These are phyloP conservation scores for Thozetella sp. DNA, from an alignment of 495 filamentous ascomycete species.

Conservation along the genomic window DNA sequence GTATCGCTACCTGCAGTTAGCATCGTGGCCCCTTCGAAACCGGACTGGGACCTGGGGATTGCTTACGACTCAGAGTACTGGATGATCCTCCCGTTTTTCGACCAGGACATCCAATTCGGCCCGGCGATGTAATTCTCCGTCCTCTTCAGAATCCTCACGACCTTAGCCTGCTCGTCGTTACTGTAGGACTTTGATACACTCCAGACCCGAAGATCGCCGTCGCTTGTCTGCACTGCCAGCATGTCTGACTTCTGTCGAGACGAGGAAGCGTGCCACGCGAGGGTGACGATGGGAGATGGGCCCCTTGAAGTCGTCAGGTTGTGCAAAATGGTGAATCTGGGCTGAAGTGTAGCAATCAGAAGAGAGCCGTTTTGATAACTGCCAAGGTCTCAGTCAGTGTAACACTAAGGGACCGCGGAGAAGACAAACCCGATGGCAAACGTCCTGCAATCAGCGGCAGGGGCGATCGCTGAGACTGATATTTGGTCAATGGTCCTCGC, in stretches of 20 bases:
- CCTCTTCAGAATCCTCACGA: constrained; percentile 84
- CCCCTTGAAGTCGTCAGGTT: constrained; percentile 80
- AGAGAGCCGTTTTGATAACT: constrained; percentile 97
- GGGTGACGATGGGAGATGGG: constrained; percentile 85
- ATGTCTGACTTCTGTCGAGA: constrained; percentile 98
- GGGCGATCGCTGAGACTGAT: constrained; percentile 89
- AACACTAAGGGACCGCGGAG: neutral
- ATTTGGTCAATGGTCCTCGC: constrained; percentile 89
- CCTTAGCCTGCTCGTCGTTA: constrained; percentile 74
- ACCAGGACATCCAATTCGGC: constrained; percentile 97
- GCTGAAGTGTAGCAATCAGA: constrained; percentile 84
- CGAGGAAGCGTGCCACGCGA: constrained; percentile 97
- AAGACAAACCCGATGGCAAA: constrained; percentile 81
- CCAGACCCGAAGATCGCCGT: constrained; percentile 95
- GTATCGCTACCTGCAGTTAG: constrained; percentile 72
- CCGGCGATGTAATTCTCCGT: constrained; percentile 73
- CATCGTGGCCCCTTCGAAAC: neutral
- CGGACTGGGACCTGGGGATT: constrained; percentile 17
- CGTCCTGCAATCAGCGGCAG: constrained; percentile 88
- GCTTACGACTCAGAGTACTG: constrained; percentile 92
- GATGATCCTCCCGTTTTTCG: constrained; percentile 93
- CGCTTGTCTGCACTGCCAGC: constrained; percentile 88
- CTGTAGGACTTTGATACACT: constrained; percentile 87
- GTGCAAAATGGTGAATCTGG: constrained; percentile 92
- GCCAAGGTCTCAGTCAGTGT: constrained; percentile 25